A percentile compares a stretch with the other conserved stretches of the same genome.
These are phyloP conservation scores for Stagonosporopsis rhizophila DNA, from an alignment of 2,329 filamentous ascomycete genomes.

Conservation along the genomic window DNA sequence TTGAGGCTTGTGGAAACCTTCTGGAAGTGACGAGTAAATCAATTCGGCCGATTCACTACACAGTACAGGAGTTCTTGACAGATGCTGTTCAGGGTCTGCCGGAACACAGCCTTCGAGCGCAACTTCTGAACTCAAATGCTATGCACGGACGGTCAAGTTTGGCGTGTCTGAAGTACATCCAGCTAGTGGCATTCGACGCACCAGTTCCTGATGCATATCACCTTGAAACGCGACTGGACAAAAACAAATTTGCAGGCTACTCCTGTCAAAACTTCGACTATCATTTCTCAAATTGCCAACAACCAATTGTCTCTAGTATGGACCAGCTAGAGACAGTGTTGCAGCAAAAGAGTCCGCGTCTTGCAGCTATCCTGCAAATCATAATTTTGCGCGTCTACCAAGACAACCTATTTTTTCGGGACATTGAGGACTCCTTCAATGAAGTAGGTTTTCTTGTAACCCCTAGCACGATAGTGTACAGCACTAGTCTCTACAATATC, in stretches of 20 bases:
- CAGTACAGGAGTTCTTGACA: slow-evolving; percentile 32
- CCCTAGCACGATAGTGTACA: slow-evolving; percentile 24
- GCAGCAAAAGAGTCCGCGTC: slow-evolving; percentile 6
- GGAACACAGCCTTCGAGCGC: slow-evolving; percentile 4
- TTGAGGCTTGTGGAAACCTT: slow-evolving; percentile 30
- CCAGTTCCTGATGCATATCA: background rate
- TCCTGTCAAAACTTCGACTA: slow-evolving; percentile 22
- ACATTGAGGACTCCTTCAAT: slow-evolving; percentile 7
- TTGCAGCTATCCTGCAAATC: slow-evolving; percentile 26
- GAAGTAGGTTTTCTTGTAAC: slow-evolving; percentile 17
- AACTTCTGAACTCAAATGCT: slow-evolving; percentile 14
- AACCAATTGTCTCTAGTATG: background rate
- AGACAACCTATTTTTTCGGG: background rate
- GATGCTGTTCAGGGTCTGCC: background rate
- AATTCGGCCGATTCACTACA: slow-evolving; percentile 30
- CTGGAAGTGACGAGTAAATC: slow-evolving; percentile 17
- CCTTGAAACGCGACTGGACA: background rate
- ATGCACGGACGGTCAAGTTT: slow-evolving; percentile 16
- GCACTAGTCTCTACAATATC: slow-evolving; percentile 23
- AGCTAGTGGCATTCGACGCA: slow-evolving; percentile 2
- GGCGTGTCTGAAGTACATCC: slow-evolving; percentile 22
- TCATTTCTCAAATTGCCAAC: slow-evolving; percentile 15
- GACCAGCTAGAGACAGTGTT: slow-evolving; percentile 17
- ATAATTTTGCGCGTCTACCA: slow-evolving; percentile 1
- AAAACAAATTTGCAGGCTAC: slow-evolving; percentile 11